Evolutionary conservation across 352 stramenopile genomes (phyloP), one percentile per base, ranked within the genome.

Genomic region (Pythium plurisporium): DNA sequence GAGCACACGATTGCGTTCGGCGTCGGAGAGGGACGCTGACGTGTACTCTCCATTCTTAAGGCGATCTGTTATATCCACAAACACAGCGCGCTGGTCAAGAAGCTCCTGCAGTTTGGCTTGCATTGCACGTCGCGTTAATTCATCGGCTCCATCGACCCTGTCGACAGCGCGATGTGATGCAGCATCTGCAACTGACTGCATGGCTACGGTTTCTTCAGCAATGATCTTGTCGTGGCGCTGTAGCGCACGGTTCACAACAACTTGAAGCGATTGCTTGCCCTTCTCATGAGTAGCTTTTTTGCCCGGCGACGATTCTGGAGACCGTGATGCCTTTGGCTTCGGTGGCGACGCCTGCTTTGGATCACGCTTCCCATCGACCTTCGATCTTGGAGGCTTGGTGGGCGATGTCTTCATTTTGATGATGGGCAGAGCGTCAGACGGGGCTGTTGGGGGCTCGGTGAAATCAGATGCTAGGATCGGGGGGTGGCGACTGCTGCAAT

Each of bases 91-190:
- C 41, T 67, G 60, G 37, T 62, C 45, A 4, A 27, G 26, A 2
- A 67, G 52, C 34, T 67, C 60, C 14, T 55, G 48, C 0, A 67
- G 20, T 38, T 60, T 67, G 27, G 47, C 59, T 19, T 48, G 44
- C 50, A 67, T 41, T 4, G 59, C 59, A 2, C 57, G 57, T 29
- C 41, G 57, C 17, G 48, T 64, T 29, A 53, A 25, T 8, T 38
- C 36, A 25, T 64, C 57, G 12, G 22, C n/a, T 5, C n/a, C 31
- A 27, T 55, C 20, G 0, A 59, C 49, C 12, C 40, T 33, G 19
- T 25, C 57, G 17, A 59, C 34, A 1, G 57, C 57, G 7, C 42
- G 49, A 15, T 36, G 34, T 0, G 55, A 63, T 4, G 55, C 31
- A 11, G 45, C 55, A 1, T 31, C 55, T 15, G 38, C 27, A 9